These are phyloP conservation scores for Chimonanthus salicifolius DNA, from an alignment of 164 flowering plant species.

Conservation along the genomic window DNA sequence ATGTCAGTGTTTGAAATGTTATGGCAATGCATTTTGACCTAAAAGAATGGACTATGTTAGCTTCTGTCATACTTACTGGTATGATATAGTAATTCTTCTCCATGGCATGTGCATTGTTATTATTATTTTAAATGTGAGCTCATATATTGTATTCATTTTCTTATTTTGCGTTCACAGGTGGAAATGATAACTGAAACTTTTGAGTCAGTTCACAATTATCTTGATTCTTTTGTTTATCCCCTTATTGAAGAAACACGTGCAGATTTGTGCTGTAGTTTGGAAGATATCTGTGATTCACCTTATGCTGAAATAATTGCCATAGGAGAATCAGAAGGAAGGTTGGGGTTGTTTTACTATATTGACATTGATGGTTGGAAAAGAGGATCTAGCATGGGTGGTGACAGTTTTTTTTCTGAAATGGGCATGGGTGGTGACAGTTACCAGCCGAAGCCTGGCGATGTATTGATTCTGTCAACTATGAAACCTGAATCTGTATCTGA, in stretches of 20 bases:
- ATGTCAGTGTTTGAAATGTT: neutral
- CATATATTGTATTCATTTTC: neutral
- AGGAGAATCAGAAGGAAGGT: conserved; percentile 7
- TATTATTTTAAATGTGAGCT: no score
- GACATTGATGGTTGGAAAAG: neutral
- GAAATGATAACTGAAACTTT: conserved; percentile 44
- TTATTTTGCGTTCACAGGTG: conserved; percentile 29
- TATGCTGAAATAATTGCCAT: conserved; percentile 36
- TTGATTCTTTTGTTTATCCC: conserved; percentile 41
- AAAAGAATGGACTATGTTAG: neutral
- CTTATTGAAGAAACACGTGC: conserved; percentile 56
- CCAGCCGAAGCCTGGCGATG: conserved; percentile 53
- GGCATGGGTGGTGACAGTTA: conserved; percentile 29
- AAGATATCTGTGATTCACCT: conserved; percentile 39
- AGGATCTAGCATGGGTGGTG: conserved; percentile 13
- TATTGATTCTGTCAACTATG: conserved; percentile 39
- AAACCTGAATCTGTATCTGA: conserved; percentile 43
- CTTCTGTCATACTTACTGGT: neutral
- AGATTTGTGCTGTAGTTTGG: conserved; percentile 40
- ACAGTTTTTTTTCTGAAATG: conserved; percentile 13
- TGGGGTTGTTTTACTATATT: neutral
- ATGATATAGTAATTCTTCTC: no score
- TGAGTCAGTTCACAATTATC: conserved; percentile 39
- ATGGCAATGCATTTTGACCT: neutral
- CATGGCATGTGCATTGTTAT: neutral